Percentiles rank a stretch among this genome's conserved stretches.
Conservation (phyloP, 2,329 filamentous ascomycete genomes). For the Trichoderma asperellum region DNA sequence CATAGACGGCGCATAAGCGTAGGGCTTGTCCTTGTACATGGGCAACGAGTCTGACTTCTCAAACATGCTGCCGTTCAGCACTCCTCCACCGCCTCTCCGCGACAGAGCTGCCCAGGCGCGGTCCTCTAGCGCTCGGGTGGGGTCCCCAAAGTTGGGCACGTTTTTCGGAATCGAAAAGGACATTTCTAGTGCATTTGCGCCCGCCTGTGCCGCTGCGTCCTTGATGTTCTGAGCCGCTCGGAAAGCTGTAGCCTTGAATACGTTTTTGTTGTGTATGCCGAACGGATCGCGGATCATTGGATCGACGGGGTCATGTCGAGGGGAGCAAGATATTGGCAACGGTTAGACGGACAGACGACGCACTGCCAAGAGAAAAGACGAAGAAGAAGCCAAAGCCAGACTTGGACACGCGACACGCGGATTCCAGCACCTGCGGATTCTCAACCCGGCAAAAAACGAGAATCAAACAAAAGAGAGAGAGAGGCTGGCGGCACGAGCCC, state of each 20-base stretch:
- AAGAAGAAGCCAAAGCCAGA: background rate
- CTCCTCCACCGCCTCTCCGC: constrained; percentile 44
- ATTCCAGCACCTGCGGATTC: constrained; percentile 6
- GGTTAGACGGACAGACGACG: constrained; percentile 4
- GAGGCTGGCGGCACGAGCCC: constrained; percentile 16
- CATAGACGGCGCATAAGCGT: constrained; percentile 65
- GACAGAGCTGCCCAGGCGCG: constrained; percentile 62
- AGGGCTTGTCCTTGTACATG: constrained; percentile 99
- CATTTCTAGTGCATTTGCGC: constrained; percentile 59
- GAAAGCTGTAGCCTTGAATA: constrained; percentile 54
- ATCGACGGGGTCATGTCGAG: constrained; percentile 39
- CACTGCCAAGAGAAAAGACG: background rate
- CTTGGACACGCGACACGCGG: background rate
- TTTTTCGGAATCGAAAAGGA: constrained; percentile 70
- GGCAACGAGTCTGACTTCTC: constrained; percentile 62
- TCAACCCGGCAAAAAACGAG: background rate
- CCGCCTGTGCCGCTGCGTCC: constrained; percentile 54
- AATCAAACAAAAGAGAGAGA: background rate
- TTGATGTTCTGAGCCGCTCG: constrained; percentile 50
- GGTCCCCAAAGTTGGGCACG: constrained; percentile 69
- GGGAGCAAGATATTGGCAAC: constrained; percentile 1
- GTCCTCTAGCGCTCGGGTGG: constrained; percentile 68
- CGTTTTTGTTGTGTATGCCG: constrained; percentile 48
- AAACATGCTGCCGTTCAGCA: constrained; percentile 62
- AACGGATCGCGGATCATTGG: constrained; percentile 52